A percentile compares a stretch with the other conserved stretches of the same genome.
Conservation (phyloP, 495 filamentous ascomycete species). For the Xylaria scruposa region DNA sequence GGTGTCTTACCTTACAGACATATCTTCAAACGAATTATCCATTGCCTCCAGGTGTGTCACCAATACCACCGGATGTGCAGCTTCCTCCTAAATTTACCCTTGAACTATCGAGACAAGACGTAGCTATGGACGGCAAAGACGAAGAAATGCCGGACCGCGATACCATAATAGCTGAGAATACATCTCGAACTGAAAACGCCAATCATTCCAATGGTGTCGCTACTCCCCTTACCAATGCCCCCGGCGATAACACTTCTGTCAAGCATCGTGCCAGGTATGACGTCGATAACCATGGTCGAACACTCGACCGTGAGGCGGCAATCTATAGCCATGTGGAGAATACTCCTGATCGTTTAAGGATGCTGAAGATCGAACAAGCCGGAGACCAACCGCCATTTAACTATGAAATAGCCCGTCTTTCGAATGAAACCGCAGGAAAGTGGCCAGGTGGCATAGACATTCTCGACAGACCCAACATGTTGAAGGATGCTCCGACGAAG, state of each 20-base stretch:
- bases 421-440: slow-evolving; percentile 32
- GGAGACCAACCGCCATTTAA: background rate
- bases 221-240: background rate
- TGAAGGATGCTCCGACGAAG: slow-evolving; percentile 44
- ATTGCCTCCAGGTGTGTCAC: slow-evolving; percentile 65
- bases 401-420: slow-evolving; percentile 28
- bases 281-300: slow-evolving; percentile 17
- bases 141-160: slow-evolving; percentile 29
- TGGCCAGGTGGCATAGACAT: slow-evolving; percentile 32
- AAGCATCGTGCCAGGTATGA: slow-evolving; percentile 7
- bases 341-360: background rate
- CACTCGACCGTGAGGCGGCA: slow-evolving; percentile 33
- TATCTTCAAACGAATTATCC: slow-evolving; percentile 72
- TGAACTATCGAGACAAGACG: slow-evolving; percentile 41
- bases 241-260: background rate
- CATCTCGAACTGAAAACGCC: background rate
- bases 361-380: background rate
- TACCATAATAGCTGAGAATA: background rate
- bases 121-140: slow-evolving; percentile 31
- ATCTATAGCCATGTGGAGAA: slow-evolving; percentile 36
- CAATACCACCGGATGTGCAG: slow-evolving; percentile 77
- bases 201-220: background rate
- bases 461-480: slow-evolving; percentile 43
- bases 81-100: slow-evolving; percentile 84
- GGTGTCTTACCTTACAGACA: slow-evolving; percentile 70